Conservation (phyloP, 2,329 filamentous ascomycete species). For the Tolypocladium paradoxum region DNA sequence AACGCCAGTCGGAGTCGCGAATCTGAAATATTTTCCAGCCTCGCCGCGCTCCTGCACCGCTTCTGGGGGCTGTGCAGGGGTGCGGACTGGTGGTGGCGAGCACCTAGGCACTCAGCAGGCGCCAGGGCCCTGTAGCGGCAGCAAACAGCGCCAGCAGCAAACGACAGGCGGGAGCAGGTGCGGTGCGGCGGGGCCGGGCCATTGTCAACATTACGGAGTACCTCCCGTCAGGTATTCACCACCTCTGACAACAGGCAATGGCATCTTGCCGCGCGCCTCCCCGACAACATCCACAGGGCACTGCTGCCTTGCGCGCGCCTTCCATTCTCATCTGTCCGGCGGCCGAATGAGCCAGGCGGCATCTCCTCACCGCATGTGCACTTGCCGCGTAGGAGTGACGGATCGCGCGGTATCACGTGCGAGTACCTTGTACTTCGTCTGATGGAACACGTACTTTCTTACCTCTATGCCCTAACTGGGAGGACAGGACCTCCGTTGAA, state of each 20-base stretch:
- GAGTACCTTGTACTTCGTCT: background rate
- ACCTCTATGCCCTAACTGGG: background rate
- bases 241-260: background rate
- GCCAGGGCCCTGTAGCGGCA: background rate
- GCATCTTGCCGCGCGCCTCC: background rate
- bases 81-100: background rate
- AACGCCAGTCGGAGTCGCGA: conserved; percentile 16
- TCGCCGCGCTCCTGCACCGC: background rate
- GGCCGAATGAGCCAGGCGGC: background rate
- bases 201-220: too few relatives aligned
- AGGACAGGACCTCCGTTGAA: background rate
- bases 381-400: background rate
- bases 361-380: background rate
- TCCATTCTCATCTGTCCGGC: background rate
- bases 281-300: background rate
- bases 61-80: background rate
- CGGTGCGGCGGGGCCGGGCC: too few relatives aligned
- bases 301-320: background rate
- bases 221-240: too few relatives aligned
- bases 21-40: conserved; percentile 32
- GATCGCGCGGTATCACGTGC: background rate
- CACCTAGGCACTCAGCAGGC: background rate
- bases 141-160: background rate
- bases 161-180: background rate
- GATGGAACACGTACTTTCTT: background rate